Conservation (phyloP, 495 filamentous ascomycete genomes). For the Hypoxylon intermedium region DNA sequence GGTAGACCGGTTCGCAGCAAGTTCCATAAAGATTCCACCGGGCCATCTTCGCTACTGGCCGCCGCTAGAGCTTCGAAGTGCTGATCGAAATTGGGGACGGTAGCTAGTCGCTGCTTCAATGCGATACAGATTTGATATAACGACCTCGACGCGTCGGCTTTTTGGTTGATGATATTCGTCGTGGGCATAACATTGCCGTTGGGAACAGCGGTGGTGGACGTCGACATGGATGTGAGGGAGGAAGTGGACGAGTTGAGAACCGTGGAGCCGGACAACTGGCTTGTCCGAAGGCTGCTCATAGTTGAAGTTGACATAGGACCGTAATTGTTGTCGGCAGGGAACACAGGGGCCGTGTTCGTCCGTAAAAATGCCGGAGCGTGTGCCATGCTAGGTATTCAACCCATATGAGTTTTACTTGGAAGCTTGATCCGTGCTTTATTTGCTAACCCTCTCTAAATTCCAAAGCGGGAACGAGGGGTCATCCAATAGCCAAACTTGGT, state of each 20-base stretch:
- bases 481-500: constrained; percentile 11
- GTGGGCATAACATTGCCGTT: constrained; percentile 72
- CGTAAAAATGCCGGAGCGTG: constrained; percentile 56
- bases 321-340: constrained; percentile 48
- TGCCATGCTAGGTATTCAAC: constrained; percentile 54
- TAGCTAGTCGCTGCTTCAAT: constrained; percentile 76
- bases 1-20: constrained; percentile 84
- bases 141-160: constrained; percentile 83
- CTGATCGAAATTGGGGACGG: constrained; percentile 81
- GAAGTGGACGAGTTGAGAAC: constrained; percentile 55
- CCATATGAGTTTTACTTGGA: constrained; percentile 38
- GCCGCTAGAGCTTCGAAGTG: constrained; percentile 61
- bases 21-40: constrained; percentile 89
- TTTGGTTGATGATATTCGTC: constrained; percentile 93
- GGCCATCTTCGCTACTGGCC: constrained; percentile 70
- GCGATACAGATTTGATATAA: constrained; percentile 94
- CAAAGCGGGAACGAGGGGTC: constrained; percentile 5
- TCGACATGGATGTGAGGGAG: constrained; percentile 57
- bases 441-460: constrained; percentile 7
- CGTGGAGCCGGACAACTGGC: constrained; percentile 61
- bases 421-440: constrained; percentile 14
- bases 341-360: constrained; percentile 60
- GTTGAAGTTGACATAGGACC: constrained; percentile 47
- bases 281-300: constrained; percentile 58
- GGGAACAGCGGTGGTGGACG: constrained; percentile 48